Base-by-base conservation (phyloP, 2,329 filamentous ascomycete genomes). In the Venturiaceae sp. region DNA sequence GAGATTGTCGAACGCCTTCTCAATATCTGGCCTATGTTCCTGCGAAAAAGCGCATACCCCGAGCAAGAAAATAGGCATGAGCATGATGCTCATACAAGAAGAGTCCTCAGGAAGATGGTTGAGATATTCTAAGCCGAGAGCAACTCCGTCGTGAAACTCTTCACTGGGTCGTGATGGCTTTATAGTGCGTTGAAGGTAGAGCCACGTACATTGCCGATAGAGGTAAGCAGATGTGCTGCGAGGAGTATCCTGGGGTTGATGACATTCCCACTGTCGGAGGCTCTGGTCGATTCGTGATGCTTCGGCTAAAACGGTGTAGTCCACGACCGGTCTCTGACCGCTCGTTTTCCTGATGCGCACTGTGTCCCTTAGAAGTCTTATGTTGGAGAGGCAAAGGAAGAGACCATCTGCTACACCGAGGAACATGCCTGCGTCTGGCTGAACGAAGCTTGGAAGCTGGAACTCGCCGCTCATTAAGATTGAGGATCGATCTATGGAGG, bases 381-480 rank as follows among this genome's bases (percentile, higher is more conserved):
- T 92, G 66, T 88, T 83, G 7, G 86, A 86, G 32, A 96, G 84
- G 67, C 88, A 85, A 34, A 82, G 80, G 67, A 95, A 91, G 1
- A 96, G 76, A 1, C 89, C 89, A 66, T 96, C 90, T 41, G 87
- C 84, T 28, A 95, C 86, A 23, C 91, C 91, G 5, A 95, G 77
- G 4, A 95, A 77, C n/a, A 75, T 77, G 8, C 79, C 80, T 2
- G 79, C 80, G 62, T 80, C 76, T 55, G 80, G 79, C 32, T 80
- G 76, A 53, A 81, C 76, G 65, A 80, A 83, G 30, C 75, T 71
- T 1, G 80, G 80, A 3, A 83, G 71, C 16, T 74, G 73, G 66
- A 83, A 77, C 56, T 80, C 77, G 28, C 77, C 76, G 62, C 76
- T 75, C 64, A 80, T 76, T 16, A 78, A 74, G n/a, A 80, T 71